Conservation (phyloP, 176 grass and related monocot genomes). For the Musa troglodytarum region DNA sequence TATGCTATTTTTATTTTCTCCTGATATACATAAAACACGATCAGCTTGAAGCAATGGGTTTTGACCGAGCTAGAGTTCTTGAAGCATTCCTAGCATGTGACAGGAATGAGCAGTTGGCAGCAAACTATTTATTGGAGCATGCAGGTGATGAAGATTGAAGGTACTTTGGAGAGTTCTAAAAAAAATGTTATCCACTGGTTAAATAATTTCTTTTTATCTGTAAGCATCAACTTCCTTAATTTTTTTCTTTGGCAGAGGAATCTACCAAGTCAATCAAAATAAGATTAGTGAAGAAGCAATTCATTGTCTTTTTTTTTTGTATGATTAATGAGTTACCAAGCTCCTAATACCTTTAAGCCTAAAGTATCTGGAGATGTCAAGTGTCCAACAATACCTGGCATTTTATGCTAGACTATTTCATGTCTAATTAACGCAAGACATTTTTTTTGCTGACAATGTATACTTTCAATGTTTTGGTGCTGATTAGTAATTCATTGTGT, state of each 20-base stretch:
- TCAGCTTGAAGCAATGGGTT: conserved; percentile 91
- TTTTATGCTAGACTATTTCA: no score
- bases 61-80: conserved; percentile 64
- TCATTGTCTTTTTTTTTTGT: background rate
- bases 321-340: no score
- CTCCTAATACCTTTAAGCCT: no score
- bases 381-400: no score
- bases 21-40: background rate
- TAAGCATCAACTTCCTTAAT: background rate
- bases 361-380: no score
- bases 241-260: background rate
- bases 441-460: background rate
- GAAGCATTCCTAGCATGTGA: conserved; percentile 91
- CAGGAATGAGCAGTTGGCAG: conserved; percentile 85
- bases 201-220: background rate
- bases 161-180: background rate
- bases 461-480: background rate
- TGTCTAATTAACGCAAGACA: background rate
- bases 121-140: conserved; percentile 92
- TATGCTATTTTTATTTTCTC: background rate
- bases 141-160: conserved; percentile 65
- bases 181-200: no score
- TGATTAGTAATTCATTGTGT: background rate
- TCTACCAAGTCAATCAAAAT: background rate
- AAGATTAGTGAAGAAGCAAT: background rate